Evolutionary conservation across 495 filamentous ascomycete genomes (phyloP), one percentile per base, ranked within the genome.

Genomic region (Penicillium soppii): DNA sequence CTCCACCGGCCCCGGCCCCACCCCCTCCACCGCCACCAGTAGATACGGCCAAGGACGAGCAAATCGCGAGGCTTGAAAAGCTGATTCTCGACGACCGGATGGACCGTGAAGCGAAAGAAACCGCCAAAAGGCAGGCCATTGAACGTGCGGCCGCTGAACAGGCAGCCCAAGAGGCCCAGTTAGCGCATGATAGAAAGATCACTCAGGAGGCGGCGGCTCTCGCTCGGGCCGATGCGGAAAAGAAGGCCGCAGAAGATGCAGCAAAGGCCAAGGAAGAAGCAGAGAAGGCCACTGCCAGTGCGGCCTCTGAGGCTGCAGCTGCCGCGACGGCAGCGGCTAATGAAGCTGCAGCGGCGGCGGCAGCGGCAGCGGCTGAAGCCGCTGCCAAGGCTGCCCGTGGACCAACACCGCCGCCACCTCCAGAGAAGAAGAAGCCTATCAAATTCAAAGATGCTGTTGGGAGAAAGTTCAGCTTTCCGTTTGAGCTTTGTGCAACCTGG

Each of bases 361-460:
- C 46, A 6, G 57, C 39, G 25, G 57, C 53, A 16, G 59, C 49
- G 3, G 53, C 32, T 4, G 49, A 53, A 42, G 48, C 55, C 43
- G 61, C 47, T 38, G 59, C 56, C 33, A 27, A 43, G 47, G 38
- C 25, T 43, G 38, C 47, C n/a, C 61, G 50, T 19, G 59, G 63
- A 26, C 64, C 69, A 4, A 58, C 68, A 13, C 62, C 69, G 2
- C 61, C 65, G 15, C 65, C 69, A 12, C 59, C 67, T 12, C 62
- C 69, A 4, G 76, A 81, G 38, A 81, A 82, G 57, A 82, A 83
- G 52, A 77, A 77, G 51, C 82, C 82, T 5, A 83, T 95, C 68
- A 87, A 88, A 59, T 92, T 95, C 71, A 91, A 91, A 65, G 90
- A 95, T 64, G 90, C 89, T 13, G 83, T 95, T 21, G 87, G 88